Percentiles rank a stretch among this genome's conserved stretches.
Evolutionary conservation across 2,329 filamentous ascomycete species (phyloP).

Genomic region (Aureobasidium sp.): DNA sequence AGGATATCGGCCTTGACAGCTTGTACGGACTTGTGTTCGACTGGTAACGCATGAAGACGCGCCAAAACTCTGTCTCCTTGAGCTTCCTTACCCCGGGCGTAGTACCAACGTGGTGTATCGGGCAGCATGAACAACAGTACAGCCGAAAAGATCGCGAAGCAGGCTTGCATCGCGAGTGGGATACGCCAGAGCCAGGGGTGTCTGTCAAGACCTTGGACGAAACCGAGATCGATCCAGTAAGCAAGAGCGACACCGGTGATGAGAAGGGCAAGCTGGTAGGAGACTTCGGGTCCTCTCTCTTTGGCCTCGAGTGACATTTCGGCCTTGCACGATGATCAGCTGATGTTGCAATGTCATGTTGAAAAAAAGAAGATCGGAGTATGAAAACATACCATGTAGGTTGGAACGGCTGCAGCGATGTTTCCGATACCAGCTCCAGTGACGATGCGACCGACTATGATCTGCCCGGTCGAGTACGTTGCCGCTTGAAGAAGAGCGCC

Average conservation of each 20-base stretch:
- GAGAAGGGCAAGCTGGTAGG: slow-evolving; percentile 29
- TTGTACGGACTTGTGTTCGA: slow-evolving; percentile 28
- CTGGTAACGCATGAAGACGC: slow-evolving; percentile 24
- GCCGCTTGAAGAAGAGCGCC: slow-evolving; percentile 35
- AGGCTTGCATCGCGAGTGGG: slow-evolving; percentile 36
- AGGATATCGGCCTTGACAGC: slow-evolving; percentile 32
- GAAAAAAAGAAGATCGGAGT: not conserved
- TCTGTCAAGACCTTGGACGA: slow-evolving; percentile 29
- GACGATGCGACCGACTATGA: slow-evolving; percentile 34
- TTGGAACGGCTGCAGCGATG: slow-evolving; percentile 35
- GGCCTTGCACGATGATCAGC: slow-evolving; percentile 19
- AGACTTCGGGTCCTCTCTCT: slow-evolving; percentile 35
- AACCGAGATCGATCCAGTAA: slow-evolving; percentile 34
- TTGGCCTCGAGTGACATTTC: slow-evolving; percentile 33
- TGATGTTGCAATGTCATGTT: slow-evolving; percentile 19
- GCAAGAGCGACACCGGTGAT: slow-evolving; percentile 32
- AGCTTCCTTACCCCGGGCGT: slow-evolving; percentile 26
- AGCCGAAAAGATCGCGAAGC: slow-evolving; percentile 36
- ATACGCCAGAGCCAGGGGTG: slow-evolving; percentile 36
- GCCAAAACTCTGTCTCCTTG: slow-evolving; percentile 26
- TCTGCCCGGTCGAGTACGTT: slow-evolving; percentile 34
- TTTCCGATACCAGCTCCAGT: slow-evolving; percentile 32
- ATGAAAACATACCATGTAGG: slow-evolving; percentile 32
- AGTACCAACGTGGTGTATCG: slow-evolving; percentile 40
- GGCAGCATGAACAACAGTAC: slow-evolving; percentile 31